Base-by-base conservation (phyloP, 208 protist species). In the Leishmania amazonensis region DNA sequence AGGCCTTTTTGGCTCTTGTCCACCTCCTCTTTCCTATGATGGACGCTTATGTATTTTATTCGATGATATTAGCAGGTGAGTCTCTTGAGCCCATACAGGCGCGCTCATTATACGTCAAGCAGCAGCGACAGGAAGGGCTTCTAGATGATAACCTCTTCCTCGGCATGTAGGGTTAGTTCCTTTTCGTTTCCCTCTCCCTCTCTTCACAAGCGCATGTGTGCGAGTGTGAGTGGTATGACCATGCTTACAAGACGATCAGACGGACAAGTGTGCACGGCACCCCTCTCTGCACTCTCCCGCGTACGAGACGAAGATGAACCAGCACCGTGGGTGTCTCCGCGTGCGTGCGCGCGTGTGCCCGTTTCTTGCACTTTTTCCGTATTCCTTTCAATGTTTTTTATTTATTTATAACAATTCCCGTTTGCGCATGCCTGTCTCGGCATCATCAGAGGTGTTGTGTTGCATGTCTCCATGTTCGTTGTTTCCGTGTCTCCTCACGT, bases 331-430 rank as follows among this genome's bases (percentile, higher is more conserved):
- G 17, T 81, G 24, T 76, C 49, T 68, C 45, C 38, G 38, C 64
- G 54, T 60, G 31, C 47, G 53, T 21, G 31, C 45, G n/a, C 62
- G 21, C 62, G 62, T 40, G 8, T 67, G 62, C 45, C 42, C 38
- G 62, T 71, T 75, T 83, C 35, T 75, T 84, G 57, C 47, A 70
- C 58, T 15, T 62, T 80, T 68, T 40, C 60, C 57, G 21, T 45
- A 4, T 45, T 42, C 45, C 58, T 8, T 24, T 31, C n/a, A 2
- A 28, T 38, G n/a, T 60, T 4, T 31, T 31, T 31, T 62, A 31
- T 62, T 28, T 58, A 58, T 58, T 24, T 3, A 13, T 0, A 31
- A 31, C 17, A 9, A 24, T 62, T 4, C 4, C 8, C 28, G 5
- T 58, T 62, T 62, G 57, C 62, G 2, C 31, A 64, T 64, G 28